These are phyloP conservation scores for Fonsecaea multimorphosa DNA, from an alignment of 2,329 filamentous ascomycete species.

Conservation along the genomic window DNA sequence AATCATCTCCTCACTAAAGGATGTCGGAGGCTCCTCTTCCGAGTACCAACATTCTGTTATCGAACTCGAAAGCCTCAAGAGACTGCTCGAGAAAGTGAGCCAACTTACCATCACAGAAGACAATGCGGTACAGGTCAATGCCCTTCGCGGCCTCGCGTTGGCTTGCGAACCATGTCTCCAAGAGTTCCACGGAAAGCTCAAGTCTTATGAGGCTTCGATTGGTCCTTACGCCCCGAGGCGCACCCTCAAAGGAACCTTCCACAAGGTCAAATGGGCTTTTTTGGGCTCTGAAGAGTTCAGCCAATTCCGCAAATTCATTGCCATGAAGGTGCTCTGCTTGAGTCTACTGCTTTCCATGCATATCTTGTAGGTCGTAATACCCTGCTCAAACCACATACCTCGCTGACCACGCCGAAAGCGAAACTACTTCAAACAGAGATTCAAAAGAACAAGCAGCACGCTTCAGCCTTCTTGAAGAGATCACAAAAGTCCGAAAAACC, in stretches of 20 bases:
- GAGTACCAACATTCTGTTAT: slow-evolving; percentile 40
- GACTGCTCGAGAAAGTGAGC: slow-evolving; percentile 32
- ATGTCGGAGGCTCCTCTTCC: slow-evolving; percentile 35
- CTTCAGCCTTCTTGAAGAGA: not conserved
- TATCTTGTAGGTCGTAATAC: slow-evolving; percentile 27
- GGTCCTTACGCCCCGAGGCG: slow-evolving; percentile 27
- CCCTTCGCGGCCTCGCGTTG: slow-evolving; percentile 41
- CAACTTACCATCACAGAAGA: slow-evolving; percentile 37
- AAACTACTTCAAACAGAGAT: slow-evolving; percentile 16
- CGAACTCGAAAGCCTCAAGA: slow-evolving; percentile 39
- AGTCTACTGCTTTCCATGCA: slow-evolving; percentile 38
- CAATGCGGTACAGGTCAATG: slow-evolving; percentile 40
- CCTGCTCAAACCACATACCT: too few species aligned
- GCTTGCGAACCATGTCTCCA: slow-evolving; percentile 38
- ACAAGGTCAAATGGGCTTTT: slow-evolving; percentile 39
- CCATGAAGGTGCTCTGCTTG: slow-evolving; percentile 38
- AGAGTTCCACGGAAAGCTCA: slow-evolving; percentile 38
- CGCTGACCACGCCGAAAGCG: not conserved
- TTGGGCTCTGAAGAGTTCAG: slow-evolving; percentile 36
- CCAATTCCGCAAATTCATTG: slow-evolving; percentile 34
- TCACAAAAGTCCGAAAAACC: not conserved
- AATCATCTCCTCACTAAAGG: slow-evolving; percentile 37
- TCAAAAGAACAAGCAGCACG: not conserved
- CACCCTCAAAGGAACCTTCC: slow-evolving; percentile 6
- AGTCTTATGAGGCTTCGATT: slow-evolving; percentile 37